These are phyloP conservation scores for Balakata baccata DNA, from an alignment of 345 rosid species.

Conservation along the genomic window DNA sequence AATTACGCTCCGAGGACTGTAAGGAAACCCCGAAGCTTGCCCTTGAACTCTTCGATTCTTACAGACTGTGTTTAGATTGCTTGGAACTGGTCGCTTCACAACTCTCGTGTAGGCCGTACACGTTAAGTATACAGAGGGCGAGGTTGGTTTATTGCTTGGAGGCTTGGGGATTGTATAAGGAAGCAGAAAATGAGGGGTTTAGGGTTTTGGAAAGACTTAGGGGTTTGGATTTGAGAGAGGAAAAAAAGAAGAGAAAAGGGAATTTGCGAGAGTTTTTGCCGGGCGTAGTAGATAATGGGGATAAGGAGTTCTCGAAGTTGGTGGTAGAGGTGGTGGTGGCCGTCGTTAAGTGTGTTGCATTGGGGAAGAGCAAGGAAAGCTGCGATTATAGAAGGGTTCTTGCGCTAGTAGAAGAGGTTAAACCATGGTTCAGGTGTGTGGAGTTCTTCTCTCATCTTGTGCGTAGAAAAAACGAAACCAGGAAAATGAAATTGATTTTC, in stretches of 20 bases:
- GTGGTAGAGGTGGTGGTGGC: constrained; percentile 52
- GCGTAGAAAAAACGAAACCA: not conserved
- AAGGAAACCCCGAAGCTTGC: constrained; percentile 8
- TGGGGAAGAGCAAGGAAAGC: constrained; percentile 38
- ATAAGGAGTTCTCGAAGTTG: constrained; percentile 46
- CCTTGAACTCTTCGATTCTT: constrained; percentile 44
- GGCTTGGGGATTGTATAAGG: constrained; percentile 46
- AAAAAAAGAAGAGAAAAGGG: constrained; percentile 8
- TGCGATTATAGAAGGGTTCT: constrained; percentile 40
- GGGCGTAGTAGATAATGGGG: constrained; percentile 26
- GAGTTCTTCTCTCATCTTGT: not conserved
- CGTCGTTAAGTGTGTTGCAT: constrained; percentile 50
- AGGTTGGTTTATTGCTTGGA: constrained; percentile 53
- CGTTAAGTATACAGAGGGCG: constrained; percentile 50
- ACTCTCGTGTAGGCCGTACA: constrained; percentile 58
- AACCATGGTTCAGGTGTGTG: constrained; percentile 65
- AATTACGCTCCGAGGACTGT: constrained; percentile 1
- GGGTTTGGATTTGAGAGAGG: constrained; percentile 23
- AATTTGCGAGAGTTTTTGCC: constrained; percentile 31
- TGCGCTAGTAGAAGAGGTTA: constrained; percentile 54
- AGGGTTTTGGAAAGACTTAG: constrained; percentile 51
- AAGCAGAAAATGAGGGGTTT: constrained; percentile 43
- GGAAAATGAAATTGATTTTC: not conserved
- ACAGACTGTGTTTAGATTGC: constrained; percentile 63
- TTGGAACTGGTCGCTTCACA: constrained; percentile 60